These are phyloP conservation scores for Tetracladium setigerum DNA, from an alignment of 495 filamentous ascomycete genomes.

Conservation along the genomic window DNA sequence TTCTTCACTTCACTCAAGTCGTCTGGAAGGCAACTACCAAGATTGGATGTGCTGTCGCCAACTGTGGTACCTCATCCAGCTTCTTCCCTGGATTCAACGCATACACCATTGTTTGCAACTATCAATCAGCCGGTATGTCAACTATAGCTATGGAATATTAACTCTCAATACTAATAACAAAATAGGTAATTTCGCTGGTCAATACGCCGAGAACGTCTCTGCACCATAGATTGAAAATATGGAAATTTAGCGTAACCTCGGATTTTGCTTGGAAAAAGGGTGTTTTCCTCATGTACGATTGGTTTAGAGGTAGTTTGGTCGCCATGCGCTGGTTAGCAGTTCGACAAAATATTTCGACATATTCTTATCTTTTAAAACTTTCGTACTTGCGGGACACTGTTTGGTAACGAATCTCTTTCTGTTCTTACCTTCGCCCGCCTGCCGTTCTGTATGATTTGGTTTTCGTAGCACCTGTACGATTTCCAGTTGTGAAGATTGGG, in stretches of 20 bases:
- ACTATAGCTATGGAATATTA: neutral
- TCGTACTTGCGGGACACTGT: conserved; percentile 13
- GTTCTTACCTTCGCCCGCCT: no score
- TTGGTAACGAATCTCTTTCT: conserved; percentile 13
- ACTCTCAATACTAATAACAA: no score
- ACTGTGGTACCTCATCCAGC: conserved; percentile 40
- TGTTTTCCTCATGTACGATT: conserved; percentile 14
- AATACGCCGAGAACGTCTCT: conserved; percentile 12
- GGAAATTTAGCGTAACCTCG: neutral
- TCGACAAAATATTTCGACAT: conserved; percentile 6
- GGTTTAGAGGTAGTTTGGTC: conserved; percentile 11
- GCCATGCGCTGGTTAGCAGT: conserved; percentile 9
- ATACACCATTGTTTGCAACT: conserved; percentile 85
- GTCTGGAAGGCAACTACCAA: conserved; percentile 68
- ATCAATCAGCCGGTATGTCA: conserved; percentile 54
- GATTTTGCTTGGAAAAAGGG: conserved; percentile 12
- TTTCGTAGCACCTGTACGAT: no score
- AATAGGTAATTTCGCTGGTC: conserved; percentile 12
- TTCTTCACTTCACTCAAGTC: conserved; percentile 85
- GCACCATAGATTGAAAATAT: neutral
- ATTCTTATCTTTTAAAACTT: neutral
- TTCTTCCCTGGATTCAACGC: conserved; percentile 33
- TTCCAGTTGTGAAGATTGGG: no score
- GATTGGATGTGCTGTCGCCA: conserved; percentile 67
- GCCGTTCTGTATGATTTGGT: no score